Percentiles rank a stretch among this genome's conserved stretches.
Conservation (phyloP, 2,329 filamentous ascomycete genomes). For the Aspergillus aculeatus region DNA sequence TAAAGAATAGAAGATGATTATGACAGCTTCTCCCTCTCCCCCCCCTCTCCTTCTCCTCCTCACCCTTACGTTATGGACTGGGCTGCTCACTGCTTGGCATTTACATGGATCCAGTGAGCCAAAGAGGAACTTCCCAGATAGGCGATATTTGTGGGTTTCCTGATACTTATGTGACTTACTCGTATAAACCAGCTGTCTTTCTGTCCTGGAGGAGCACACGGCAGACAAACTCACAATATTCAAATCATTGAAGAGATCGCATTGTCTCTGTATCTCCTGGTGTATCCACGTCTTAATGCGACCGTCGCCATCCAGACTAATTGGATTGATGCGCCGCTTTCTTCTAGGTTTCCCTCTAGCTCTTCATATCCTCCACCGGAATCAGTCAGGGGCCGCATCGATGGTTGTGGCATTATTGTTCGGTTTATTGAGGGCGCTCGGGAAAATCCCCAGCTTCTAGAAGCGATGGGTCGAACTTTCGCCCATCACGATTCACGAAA, state of each 20-base stretch:
- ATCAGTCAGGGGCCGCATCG: neutral
- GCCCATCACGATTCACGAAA: neutral
- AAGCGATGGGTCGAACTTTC: neutral
- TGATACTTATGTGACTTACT: neutral
- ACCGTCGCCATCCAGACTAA: too few species aligned
- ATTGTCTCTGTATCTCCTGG: too few species aligned
- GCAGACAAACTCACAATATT: neutral
- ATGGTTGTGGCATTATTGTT: neutral
- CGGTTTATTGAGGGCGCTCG: neutral
- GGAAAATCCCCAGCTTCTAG: neutral
- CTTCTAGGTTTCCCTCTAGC: neutral
- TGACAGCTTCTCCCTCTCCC: neutral
- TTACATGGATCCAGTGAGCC: neutral
- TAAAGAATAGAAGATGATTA: neutral
- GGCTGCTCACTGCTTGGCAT: neutral
- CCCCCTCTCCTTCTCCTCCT: neutral
- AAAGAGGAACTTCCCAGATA: neutral
- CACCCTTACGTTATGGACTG: neutral
- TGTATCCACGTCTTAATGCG: too few species aligned
- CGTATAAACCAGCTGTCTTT: neutral
- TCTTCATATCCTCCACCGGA: neutral
- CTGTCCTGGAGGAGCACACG: neutral
- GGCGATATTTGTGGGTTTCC: neutral
- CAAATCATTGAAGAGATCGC: too few species aligned
- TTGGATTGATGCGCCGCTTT: too few species aligned